Conservation (phyloP, 768 basidiomycete genomes). For the Lactifluus subvellereus region DNA sequence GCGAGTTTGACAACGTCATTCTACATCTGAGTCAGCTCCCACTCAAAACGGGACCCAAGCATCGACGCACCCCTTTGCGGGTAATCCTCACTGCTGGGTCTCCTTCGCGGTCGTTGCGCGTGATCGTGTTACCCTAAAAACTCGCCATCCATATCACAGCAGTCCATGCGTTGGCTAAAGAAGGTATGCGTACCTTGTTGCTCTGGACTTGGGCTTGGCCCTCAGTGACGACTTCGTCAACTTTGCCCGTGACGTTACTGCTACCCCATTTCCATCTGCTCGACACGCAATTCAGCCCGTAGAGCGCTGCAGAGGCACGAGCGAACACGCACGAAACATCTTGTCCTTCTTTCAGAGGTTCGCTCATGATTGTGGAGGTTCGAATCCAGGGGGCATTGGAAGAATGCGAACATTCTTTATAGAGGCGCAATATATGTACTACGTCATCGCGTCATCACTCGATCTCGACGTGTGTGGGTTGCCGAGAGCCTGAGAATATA, state of each 20-base stretch:
- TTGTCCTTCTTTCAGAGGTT: slow-evolving; percentile 10
- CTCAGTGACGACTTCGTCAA: slow-evolving; percentile 33
- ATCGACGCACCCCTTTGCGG: slow-evolving; percentile 38
- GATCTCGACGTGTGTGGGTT: neutral
- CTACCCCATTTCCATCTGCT: slow-evolving; percentile 15
- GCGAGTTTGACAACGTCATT: slow-evolving; percentile 49
- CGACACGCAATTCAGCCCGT: neutral
- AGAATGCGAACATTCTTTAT: neutral
- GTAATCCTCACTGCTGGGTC: slow-evolving; percentile 47
- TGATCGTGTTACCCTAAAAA: slow-evolving; percentile 38
- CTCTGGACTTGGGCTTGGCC: slow-evolving; percentile 42
- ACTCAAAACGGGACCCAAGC: neutral
- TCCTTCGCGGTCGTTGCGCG: slow-evolving; percentile 39
- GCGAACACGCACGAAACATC: slow-evolving; percentile 8
- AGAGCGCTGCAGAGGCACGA: neutral
- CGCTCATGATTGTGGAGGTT: slow-evolving; percentile 5
- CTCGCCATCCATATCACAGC: neutral
- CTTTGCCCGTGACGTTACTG: slow-evolving; percentile 8
- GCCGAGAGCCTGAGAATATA: neutral
- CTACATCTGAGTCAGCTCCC: slow-evolving; percentile 25
- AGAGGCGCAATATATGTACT: neutral
- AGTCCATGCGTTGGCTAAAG: neutral
- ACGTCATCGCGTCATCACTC: slow-evolving; percentile 3
- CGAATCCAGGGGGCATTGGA: too few relatives aligned
- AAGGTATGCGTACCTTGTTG: slow-evolving; percentile 35